Conservation (phyloP, 2,329 filamentous ascomycete species). For the Paraphaeosphaeria minitans region DNA sequence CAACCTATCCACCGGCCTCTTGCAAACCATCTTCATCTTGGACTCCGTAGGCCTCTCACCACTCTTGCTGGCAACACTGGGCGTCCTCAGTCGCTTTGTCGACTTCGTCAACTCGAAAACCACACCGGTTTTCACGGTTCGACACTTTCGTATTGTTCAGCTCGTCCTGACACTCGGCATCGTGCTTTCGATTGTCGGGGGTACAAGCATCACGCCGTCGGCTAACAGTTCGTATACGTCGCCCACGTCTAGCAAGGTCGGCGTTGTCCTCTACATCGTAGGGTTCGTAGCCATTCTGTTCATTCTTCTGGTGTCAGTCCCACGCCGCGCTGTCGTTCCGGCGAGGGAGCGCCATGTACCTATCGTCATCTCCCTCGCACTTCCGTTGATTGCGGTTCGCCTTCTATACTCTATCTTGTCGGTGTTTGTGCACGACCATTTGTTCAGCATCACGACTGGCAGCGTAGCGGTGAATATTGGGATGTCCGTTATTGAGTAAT, state of each 20-base stretch:
- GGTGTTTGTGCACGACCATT: background rate
- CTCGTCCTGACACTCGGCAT: slow-evolving; percentile 40
- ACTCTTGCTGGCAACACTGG: slow-evolving; percentile 54
- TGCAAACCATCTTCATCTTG: slow-evolving; percentile 52
- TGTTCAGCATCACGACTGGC: background rate
- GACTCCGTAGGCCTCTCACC: slow-evolving; percentile 57
- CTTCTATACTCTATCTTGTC: background rate
- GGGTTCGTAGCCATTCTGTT: slow-evolving; percentile 18
- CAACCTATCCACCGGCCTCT: slow-evolving; percentile 39
- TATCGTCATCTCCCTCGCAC: background rate
- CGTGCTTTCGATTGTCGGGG: slow-evolving; percentile 42
- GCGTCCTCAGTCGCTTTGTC: slow-evolving; percentile 48
- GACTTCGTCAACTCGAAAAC: slow-evolving; percentile 23
- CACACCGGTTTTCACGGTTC: slow-evolving; percentile 22
- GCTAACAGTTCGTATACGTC: slow-evolving; percentile 21
- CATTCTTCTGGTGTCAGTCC: slow-evolving; percentile 15
- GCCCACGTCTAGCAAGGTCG: slow-evolving; percentile 23
- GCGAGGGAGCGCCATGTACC: background rate
- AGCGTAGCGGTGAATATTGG: background rate
- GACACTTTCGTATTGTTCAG: too few species aligned
- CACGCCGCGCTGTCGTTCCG: background rate
- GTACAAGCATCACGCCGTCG: slow-evolving; percentile 15
- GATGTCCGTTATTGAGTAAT: background rate
- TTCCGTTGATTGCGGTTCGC: background rate
- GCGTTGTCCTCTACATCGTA: slow-evolving; percentile 24